Percentiles rank a stretch among this genome's conserved stretches.
Conservation (phyloP, 2,329 filamentous ascomycete genomes). For the Phoma sp. region DNA sequence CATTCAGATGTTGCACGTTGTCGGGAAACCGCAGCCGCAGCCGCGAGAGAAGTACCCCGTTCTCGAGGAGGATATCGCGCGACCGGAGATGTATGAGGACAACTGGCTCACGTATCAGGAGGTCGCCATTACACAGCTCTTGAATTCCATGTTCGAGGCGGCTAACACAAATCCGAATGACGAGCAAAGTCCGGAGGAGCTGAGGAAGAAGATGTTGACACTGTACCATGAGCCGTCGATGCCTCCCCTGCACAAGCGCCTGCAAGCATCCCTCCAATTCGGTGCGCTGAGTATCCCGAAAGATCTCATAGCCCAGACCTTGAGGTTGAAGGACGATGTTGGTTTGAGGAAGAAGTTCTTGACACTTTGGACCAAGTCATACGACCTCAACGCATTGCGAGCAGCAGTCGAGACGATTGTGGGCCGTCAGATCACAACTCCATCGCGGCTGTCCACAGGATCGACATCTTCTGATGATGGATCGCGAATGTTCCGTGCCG, state of each 20-base stretch:
- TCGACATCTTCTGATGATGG: constrained; percentile 46
- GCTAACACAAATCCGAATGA: constrained; percentile 34
- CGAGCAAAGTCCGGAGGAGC: constrained; percentile 39
- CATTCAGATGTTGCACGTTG: constrained; percentile 43
- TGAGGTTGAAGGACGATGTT: constrained; percentile 62
- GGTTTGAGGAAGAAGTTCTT: constrained; percentile 65
- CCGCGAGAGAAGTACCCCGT: constrained; percentile 58
- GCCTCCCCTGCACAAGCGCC: constrained; percentile 60
- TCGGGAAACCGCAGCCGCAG: constrained; percentile 36
- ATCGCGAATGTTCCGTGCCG: constrained; percentile 43
- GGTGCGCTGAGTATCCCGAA: constrained; percentile 65
- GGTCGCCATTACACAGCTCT: constrained; percentile 65
- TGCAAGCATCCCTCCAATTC: constrained; percentile 66
- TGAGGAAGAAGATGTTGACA: constrained; percentile 59
- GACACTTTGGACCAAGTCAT: constrained; percentile 65
- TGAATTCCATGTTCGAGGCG: constrained; percentile 63
- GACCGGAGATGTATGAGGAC: constrained; percentile 68
- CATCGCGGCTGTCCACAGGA: constrained; percentile 46
- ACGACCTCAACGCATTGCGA: constrained; percentile 59
- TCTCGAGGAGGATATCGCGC: constrained; percentile 61
- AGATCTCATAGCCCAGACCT: constrained; percentile 55
- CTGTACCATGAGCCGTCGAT: constrained; percentile 63
- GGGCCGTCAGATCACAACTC: constrained; percentile 59
- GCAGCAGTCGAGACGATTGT: constrained; percentile 66
- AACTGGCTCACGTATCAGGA: constrained; percentile 70